Conservation (phyloP, 352 stramenopile species). For the Aphanomyces astaci region DNA sequence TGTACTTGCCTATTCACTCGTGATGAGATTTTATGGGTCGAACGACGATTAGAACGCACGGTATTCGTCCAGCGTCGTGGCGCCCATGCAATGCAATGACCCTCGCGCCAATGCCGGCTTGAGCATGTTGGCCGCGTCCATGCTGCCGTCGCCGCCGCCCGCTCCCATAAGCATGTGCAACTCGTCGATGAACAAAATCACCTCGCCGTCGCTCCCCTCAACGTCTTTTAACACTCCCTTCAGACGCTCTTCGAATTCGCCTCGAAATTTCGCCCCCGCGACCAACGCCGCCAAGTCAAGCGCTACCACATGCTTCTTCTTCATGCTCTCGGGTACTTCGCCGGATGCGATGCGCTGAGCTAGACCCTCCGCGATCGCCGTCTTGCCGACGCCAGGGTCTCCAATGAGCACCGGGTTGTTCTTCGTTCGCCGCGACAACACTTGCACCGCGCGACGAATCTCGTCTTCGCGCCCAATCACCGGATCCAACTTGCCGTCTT, state of each 20-base stretch:
- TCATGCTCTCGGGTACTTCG: constrained; percentile 93
- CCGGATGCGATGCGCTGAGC: constrained; percentile 91
- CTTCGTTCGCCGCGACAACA: constrained; percentile 94
- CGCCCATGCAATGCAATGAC: constrained; percentile 87
- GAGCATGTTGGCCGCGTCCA: constrained; percentile 92
- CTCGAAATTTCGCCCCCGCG: constrained; percentile 91
- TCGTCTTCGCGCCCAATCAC: constrained; percentile 92
- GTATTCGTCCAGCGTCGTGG: constrained; percentile 94
- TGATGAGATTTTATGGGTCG: too few relatives aligned
- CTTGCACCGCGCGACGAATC: constrained; percentile 93
- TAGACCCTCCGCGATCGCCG: constrained; percentile 91
- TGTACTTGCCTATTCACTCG: constrained; percentile 86
- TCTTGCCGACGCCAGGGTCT: constrained; percentile 95
- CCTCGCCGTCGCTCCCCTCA: constrained; percentile 88
- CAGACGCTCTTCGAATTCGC: constrained; percentile 96
- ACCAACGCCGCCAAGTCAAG: constrained; percentile 94
- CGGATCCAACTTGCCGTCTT: constrained; percentile 81
- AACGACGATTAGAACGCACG: constrained; percentile 28
- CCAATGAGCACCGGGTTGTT: constrained; percentile 98
- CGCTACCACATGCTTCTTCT: constrained; percentile 90
- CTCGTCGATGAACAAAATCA: constrained; percentile 96
- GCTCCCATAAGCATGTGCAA: constrained; percentile 91
- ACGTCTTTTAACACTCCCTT: constrained; percentile 95
- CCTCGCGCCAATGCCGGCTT: constrained; percentile 91
- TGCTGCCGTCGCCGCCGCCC: constrained; percentile 79